Base-by-base conservation (phyloP, 2,329 filamentous ascomycete species). In the Penicillium sp. region DNA sequence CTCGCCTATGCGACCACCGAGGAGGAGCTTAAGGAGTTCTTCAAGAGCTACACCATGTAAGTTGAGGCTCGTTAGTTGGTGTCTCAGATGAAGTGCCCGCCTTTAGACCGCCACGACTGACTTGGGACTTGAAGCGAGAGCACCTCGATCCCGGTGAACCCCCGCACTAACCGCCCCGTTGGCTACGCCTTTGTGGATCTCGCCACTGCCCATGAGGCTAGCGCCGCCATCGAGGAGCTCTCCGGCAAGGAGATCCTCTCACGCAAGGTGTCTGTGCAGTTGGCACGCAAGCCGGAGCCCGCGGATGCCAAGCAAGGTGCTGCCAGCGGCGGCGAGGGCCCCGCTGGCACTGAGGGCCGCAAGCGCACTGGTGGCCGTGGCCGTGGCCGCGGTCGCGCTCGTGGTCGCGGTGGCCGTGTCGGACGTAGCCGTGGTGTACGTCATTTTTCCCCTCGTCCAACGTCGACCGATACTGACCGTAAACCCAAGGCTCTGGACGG, bases 1-100 rank as follows among this genome's bases (percentile, higher is more conserved):
- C 87, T 98, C 84, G 93, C 93, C 69, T 98, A 98, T 76, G 90
- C 91, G 85, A 97, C 93, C 85, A 95, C 89, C 74, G 93, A 97
- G 87, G 93, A 87, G 86, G 89, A 96, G 85, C 89, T 98, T 82
- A 95, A 94, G 82, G 87, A 93, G 67, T 98, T 98, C 83, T 98
- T 98, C 86, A 91, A 93, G 82, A 87, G 85, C 76, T 97, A 95
- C 82, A 86, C 93, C 80, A 89, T 98, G 93, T 98, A 82, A 82
- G 91, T 87, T 34, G 11, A 26, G 54, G 43, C 18, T 22, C 4
- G 23, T 11, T 34, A 38, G 36, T 4, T 10, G 24, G 11, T 29
- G 11, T 4, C 6, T 43, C 22, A 10, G 18, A 22, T 18, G n/a
- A 8, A 10, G 39, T 6, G 32, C 35, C 36, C 23, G 18, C 35